Conservation (phyloP, 768 basidiomycete species). For the Boletus reticulatus region DNA sequence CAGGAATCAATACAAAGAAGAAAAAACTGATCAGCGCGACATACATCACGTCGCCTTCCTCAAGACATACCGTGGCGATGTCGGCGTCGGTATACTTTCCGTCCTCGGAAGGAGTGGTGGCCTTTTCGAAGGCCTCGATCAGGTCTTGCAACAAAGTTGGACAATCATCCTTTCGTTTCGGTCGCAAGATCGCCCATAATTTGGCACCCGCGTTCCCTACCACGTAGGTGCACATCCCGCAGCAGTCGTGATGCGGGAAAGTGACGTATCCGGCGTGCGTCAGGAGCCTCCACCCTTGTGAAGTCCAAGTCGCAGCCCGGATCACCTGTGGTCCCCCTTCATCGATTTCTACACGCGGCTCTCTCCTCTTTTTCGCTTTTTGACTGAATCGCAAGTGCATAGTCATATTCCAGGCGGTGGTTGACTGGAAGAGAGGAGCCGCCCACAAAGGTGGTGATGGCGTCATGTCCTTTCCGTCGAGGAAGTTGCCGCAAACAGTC, state of each 20-base stretch:
- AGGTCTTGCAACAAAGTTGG: background rate
- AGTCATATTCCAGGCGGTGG: background rate
- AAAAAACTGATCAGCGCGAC: background rate
- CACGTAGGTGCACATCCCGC: background rate
- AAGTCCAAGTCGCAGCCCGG: background rate
- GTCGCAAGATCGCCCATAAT: background rate
- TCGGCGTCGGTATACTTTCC: no score
- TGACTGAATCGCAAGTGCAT: background rate
- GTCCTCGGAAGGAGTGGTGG: no score
- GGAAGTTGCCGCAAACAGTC: background rate
- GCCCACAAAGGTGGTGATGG: background rate
- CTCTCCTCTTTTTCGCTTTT: background rate
- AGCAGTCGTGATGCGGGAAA: background rate
- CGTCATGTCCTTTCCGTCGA: background rate
- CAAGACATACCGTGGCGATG: no score
- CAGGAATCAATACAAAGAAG: background rate
- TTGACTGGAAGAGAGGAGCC: background rate
- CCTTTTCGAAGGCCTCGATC: background rate
- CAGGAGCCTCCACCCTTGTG: background rate
- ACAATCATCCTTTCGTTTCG: background rate
- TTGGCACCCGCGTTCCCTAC: background rate
- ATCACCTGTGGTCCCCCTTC: background rate
- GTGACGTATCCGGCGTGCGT: background rate
- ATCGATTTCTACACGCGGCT: background rate
- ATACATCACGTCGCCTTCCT: no score